Conservation (phyloP, 106 monocot species). For the Agapanthus africanus region DNA sequence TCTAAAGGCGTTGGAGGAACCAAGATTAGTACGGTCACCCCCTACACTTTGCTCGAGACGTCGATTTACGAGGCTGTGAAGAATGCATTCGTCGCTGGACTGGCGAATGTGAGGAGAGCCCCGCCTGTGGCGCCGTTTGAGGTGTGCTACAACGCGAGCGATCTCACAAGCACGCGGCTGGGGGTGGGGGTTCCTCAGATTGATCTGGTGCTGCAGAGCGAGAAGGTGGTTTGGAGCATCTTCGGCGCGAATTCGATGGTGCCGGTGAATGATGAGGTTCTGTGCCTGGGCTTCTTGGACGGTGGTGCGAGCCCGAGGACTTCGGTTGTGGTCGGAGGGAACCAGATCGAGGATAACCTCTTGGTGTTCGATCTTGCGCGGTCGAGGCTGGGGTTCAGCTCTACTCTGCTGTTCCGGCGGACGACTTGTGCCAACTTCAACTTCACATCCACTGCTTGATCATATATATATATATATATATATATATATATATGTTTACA, state of each 20-base stretch:
- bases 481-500: no score
- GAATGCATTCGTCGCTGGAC: conserved; percentile 14
- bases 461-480: no score
- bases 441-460: background rate
- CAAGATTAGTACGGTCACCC: conserved; percentile 49
- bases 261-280: conserved; percentile 15
- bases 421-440: conserved; percentile 30
- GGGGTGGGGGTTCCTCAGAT: conserved; percentile 47
- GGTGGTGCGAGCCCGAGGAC: conserved; percentile 32
- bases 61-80: conserved; percentile 44
- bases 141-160: conserved; percentile 22
- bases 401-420: conserved; percentile 2
- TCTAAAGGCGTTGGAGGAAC: conserved; percentile 47
- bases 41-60: conserved; percentile 39
- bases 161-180: conserved; percentile 28
- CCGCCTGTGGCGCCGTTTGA: conserved; percentile 28
- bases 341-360: conserved; percentile 43
- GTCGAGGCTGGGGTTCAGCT: conserved; percentile 26
- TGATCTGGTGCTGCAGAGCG: conserved; percentile 37
- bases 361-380: conserved; percentile 24
- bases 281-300: conserved; percentile 61
- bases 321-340: conserved; percentile 36
- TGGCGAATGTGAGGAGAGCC: conserved; percentile 6
- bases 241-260: conserved; percentile 66
- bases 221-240: conserved; percentile 28